phyloP scores from a whole-genome alignment of 23 red algal genomes.

The Agarophyton chilense region DNA sequence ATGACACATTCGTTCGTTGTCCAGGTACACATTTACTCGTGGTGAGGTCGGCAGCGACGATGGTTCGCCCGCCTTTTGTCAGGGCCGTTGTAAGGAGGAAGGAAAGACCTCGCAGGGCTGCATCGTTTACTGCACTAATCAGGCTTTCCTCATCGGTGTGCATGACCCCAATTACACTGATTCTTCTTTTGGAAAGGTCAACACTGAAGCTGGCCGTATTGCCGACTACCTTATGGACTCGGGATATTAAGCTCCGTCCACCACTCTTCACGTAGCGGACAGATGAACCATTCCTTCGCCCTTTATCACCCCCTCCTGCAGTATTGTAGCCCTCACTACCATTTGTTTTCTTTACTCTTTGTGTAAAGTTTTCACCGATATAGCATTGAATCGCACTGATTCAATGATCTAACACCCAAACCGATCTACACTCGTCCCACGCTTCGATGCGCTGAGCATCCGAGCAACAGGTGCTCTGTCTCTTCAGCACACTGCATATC shows the following conservation, averaged over 20 bases:
- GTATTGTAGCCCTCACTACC: conserved; percentile 9
- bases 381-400: conserved; percentile 9
- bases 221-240: conserved; percentile 73
- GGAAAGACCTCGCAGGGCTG: conserved; percentile 81
- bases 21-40: conserved; percentile 83
- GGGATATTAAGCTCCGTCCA: conserved; percentile 41
- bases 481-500: too few species aligned
- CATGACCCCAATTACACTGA: conserved; percentile 86
- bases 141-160: conserved; percentile 70
- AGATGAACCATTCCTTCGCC: background rate
- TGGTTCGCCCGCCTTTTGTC: conserved; percentile 54
- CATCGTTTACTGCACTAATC: conserved; percentile 66
- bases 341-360: background rate
- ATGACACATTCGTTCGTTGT: too few species aligned
- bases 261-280: background rate
- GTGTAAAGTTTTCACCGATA: background rate
- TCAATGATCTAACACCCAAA: conserved; percentile 3
- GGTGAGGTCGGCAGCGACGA: conserved; percentile 89
- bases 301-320: background rate
- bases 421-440: too few species aligned
- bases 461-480: too few species aligned
- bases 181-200: conserved; percentile 75
- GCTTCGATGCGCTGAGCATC: background rate
- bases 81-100: conserved; percentile 92
- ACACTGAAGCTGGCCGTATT: conserved; percentile 71